These are phyloP conservation scores for Lipomyces yamanashiensis DNA, from an alignment of 805 yeast species.

Conservation along the genomic window DNA sequence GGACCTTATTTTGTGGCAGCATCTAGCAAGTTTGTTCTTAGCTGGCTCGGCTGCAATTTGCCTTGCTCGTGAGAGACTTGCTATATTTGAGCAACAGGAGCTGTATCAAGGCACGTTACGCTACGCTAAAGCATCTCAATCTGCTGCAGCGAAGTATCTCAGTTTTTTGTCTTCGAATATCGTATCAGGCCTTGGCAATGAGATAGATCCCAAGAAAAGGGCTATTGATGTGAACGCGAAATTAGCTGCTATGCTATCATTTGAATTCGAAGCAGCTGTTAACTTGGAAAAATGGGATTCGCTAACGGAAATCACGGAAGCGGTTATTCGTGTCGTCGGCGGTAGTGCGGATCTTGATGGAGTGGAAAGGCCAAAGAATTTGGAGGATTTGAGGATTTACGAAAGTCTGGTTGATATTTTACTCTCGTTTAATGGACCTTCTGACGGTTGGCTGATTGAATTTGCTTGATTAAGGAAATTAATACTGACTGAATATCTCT, in stretches of 20 bases:
- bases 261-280: constrained; percentile 30
- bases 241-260: constrained; percentile 15
- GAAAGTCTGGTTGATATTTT: constrained; percentile 28
- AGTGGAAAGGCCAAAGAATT: not conserved
- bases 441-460: constrained; percentile 11
- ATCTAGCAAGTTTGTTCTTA: constrained; percentile 8
- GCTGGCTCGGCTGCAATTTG: constrained; percentile 16
- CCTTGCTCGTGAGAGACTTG: constrained; percentile 15
- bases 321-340: not conserved
- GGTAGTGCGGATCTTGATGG: not conserved
- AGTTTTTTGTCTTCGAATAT: not conserved
- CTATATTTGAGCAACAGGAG: constrained; percentile 12
- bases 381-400: constrained; percentile 2
- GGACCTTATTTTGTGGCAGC: constrained; percentile 12
- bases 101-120: constrained; percentile 1
- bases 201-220: not conserved
- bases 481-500: constrained; percentile 1
- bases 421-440: constrained; percentile 17
- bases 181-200: not conserved
- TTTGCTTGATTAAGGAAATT: not conserved
- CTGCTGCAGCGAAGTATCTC: not conserved
- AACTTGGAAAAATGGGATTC: constrained; percentile 19
- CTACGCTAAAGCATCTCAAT: not conserved
- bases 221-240: not conserved
- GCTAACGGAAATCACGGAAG: constrained; percentile 8